Conservation (phyloP, 768 basidiomycete genomes). For the Peribolospora kevripleyi region DNA sequence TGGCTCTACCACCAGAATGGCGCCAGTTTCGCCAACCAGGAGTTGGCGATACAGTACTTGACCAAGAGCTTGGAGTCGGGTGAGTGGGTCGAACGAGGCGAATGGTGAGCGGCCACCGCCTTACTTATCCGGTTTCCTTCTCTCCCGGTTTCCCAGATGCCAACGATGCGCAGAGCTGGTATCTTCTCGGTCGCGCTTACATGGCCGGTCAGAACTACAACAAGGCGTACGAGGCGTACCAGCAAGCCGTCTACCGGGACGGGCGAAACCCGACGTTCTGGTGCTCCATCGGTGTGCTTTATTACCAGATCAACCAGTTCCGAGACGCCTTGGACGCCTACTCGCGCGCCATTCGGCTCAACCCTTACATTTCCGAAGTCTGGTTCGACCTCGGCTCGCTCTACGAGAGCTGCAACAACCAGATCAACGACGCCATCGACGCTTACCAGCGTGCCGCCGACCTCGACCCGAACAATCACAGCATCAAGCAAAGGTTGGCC, state of each 20-base stretch:
- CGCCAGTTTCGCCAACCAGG: constrained; percentile 85
- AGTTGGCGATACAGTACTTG: constrained; percentile 73
- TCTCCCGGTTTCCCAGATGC: constrained; percentile 34
- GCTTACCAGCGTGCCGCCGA: constrained; percentile 89
- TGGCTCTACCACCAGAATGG: constrained; percentile 94
- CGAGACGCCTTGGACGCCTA: constrained; percentile 97
- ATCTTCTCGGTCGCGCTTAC: constrained; percentile 88
- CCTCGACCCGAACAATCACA: constrained; percentile 61
- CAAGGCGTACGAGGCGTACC: constrained; percentile 97
- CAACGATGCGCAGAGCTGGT: constrained; percentile 94
- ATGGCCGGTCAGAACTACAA: constrained; percentile 98
- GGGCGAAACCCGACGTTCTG: constrained; percentile 98
- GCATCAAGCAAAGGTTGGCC: constrained; percentile 56
- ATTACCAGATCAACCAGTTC: constrained; percentile 99
- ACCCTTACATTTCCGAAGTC: constrained; percentile 82
- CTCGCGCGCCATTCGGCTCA: constrained; percentile 93
- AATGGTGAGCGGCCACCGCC: neutral
- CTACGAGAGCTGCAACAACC: constrained; percentile 97
- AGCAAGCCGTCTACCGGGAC: constrained; percentile 96
- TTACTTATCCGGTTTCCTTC: neutral
- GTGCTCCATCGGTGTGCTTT: constrained; percentile 97
- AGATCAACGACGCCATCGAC: constrained; percentile 94
- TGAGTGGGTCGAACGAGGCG: constrained; percentile 21
- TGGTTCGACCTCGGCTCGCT: constrained; percentile 95
- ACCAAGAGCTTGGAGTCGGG: constrained; percentile 90